A percentile compares a stretch with the other conserved stretches of the same genome.
Evolutionary conservation across 1,284 basidiomycete species (phyloP).

Genomic region (Pseudomicrostroma phylloplanum): DNA sequence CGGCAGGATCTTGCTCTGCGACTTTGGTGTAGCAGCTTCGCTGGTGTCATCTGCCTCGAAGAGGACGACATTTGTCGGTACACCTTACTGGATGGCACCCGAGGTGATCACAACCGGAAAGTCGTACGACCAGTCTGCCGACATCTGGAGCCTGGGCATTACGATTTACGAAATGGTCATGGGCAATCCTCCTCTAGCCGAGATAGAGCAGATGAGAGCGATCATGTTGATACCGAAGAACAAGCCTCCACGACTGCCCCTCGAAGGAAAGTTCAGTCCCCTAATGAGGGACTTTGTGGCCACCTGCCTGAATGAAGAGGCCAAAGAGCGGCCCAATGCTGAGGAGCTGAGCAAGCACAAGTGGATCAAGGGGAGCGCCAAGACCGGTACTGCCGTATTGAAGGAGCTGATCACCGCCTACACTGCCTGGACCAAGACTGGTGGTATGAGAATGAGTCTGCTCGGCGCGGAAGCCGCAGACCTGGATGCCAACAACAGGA

Average conservation of each 20-base stretch:
- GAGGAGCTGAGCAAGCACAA: conserved; percentile 84
- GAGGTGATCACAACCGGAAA: conserved; percentile 87
- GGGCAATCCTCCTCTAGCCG: conserved; percentile 54
- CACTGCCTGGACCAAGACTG: conserved; percentile 69
- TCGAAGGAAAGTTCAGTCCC: conserved; percentile 68
- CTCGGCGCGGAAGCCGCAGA: conserved; percentile 32
- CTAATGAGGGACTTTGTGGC: conserved; percentile 90
- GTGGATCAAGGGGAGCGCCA: conserved; percentile 73
- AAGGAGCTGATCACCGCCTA: conserved; percentile 56
- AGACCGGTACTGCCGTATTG: conserved; percentile 51
- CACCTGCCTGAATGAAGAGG: conserved; percentile 86
- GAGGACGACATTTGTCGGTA: conserved; percentile 82
- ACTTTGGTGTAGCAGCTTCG: conserved; percentile 93
- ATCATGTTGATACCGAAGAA: conserved; percentile 57
- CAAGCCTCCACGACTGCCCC: conserved; percentile 74
- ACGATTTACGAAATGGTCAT: conserved; percentile 54
- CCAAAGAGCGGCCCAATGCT: conserved; percentile 77
- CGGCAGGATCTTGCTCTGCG: conserved; percentile 85
- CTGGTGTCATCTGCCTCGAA: conserved; percentile 69
- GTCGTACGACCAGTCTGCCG: conserved; percentile 66
- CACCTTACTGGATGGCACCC: conserved; percentile 97
- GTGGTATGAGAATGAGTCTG: conserved; percentile 72
- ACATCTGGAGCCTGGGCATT: conserved; percentile 55
- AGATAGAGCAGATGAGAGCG: conserved; percentile 55
- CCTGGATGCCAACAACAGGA: conserved; percentile 16